Percentiles rank a stretch among this genome's conserved stretches.
phyloP scores from a whole-genome alignment of 805 yeast species.

The Candida railenensis region DNA sequence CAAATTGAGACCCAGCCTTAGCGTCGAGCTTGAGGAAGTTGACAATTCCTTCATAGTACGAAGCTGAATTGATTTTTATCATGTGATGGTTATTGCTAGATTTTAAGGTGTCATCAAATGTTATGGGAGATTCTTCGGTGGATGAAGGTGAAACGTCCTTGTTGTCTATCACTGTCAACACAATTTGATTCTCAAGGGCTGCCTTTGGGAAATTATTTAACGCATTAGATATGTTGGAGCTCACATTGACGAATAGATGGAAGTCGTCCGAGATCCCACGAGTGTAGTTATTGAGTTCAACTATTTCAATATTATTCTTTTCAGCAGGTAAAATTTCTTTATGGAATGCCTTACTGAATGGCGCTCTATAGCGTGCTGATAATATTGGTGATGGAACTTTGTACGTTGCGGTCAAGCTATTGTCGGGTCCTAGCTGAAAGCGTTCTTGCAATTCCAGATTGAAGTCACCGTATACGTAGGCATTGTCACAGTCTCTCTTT shows the following conservation, averaged over 20 bases:
- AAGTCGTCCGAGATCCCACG: slow-evolving; percentile 9
- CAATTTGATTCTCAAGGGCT: slow-evolving; percentile 19
- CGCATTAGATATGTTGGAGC: slow-evolving; percentile 16
- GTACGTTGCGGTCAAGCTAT: slow-evolving; percentile 6
- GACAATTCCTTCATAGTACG: slow-evolving; percentile 27
- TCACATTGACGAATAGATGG: slow-evolving; percentile 22
- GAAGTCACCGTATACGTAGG: slow-evolving; percentile 16
- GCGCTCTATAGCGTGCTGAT: slow-evolving; percentile 23
- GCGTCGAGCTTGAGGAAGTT: slow-evolving; percentile 29
- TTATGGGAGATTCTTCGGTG: slow-evolving; percentile 26
- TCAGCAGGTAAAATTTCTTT: slow-evolving; percentile 8
- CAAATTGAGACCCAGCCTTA: slow-evolving; percentile 28
- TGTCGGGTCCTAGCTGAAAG: slow-evolving; percentile 7
- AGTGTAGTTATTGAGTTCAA: slow-evolving; percentile 19
- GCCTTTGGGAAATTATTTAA: slow-evolving; percentile 11
- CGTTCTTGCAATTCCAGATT: background rate
- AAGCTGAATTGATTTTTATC: slow-evolving; percentile 30
- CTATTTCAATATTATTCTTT: slow-evolving; percentile 16
- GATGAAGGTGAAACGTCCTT: slow-evolving; percentile 36
- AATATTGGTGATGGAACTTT: slow-evolving; percentile 30
- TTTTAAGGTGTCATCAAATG: slow-evolving; percentile 13
- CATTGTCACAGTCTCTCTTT: slow-evolving; percentile 15
- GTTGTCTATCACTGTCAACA: slow-evolving; percentile 39
- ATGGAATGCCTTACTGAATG: slow-evolving; percentile 13
- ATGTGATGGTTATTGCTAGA: slow-evolving; percentile 19